Percentiles rank a stretch among this genome's conserved stretches.
Conservation (phyloP, 192 early-diverging fungal genomes). For the Chytriomyces sp. region DNA sequence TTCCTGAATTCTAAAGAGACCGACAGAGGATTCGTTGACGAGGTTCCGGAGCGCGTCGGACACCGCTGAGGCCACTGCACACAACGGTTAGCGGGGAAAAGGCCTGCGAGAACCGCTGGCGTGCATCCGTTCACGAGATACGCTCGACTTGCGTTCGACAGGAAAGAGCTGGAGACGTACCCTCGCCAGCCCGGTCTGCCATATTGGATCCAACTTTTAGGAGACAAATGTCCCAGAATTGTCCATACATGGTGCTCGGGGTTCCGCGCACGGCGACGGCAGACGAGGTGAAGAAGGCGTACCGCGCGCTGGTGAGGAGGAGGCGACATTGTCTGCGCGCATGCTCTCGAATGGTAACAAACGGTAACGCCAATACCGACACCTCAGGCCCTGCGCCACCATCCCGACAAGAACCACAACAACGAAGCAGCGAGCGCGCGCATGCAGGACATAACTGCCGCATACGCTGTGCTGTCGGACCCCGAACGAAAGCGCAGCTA, state of each 20-base stretch:
- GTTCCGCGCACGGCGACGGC: constrained; percentile 66
- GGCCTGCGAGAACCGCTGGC: too few species aligned
- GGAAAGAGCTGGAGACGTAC: too few species aligned
- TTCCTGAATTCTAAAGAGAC: constrained; percentile 49
- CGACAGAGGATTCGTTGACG: constrained; percentile 50
- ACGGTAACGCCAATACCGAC: not conserved
- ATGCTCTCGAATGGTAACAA: not conserved
- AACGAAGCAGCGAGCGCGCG: not conserved
- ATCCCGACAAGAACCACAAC: not conserved
- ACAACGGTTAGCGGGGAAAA: too few species aligned
- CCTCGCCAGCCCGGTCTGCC: too few species aligned
- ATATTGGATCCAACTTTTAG: too few species aligned
- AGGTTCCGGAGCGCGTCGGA: constrained; percentile 42
- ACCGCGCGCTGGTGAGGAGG: not conserved
- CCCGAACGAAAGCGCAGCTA: not conserved
- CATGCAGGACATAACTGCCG: not conserved
- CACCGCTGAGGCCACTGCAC: constrained; percentile 2
- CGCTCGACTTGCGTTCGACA: too few species aligned
- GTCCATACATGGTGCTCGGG: constrained; percentile 77
- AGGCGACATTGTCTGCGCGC: too few species aligned
- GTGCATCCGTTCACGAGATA: too few species aligned
- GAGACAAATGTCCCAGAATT: too few species aligned
- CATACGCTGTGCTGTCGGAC: not conserved
- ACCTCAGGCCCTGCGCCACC: not conserved
- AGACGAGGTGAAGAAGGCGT: constrained; percentile 57